Conservation (phyloP, 164 flowering plant species). For the Aristolochia californica region DNA sequence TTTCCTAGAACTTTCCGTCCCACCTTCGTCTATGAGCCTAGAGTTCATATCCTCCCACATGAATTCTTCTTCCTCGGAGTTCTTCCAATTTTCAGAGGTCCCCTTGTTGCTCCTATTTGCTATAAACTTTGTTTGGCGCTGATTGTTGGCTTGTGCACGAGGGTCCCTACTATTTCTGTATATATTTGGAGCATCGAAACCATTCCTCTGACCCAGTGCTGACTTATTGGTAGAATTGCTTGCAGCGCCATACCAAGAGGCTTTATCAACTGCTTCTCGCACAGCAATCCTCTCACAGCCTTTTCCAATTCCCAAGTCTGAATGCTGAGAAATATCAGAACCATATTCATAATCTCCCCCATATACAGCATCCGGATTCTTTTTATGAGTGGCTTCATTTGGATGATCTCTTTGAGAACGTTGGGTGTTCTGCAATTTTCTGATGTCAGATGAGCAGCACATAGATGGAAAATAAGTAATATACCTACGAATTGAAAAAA, state of each 20-base stretch:
- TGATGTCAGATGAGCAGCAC: neutral
- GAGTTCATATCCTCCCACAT: conserved; percentile 72
- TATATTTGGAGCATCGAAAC: conserved; percentile 21
- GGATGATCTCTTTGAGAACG: conserved; percentile 32
- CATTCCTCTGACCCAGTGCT: conserved; percentile 41
- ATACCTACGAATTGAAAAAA: neutral
- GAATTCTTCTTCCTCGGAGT: conserved; percentile 91
- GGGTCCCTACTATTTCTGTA: conserved; percentile 10
- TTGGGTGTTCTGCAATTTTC: conserved; percentile 31
- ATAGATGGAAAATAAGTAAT: neutral
- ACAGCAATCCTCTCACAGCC: conserved; percentile 28
- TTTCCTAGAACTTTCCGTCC: conserved; percentile 26
- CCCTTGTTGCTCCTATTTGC: conserved; percentile 22
- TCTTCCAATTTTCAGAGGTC: conserved; percentile 59
- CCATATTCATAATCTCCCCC: conserved; percentile 42
- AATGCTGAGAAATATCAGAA: conserved; percentile 35
- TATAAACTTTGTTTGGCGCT: conserved; percentile 15
- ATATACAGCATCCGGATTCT: conserved; percentile 26
- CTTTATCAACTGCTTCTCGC: conserved; percentile 25
- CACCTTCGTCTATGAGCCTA: conserved; percentile 32
- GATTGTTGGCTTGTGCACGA: conserved; percentile 19
- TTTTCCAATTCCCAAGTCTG: conserved; percentile 35
- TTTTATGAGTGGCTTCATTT: conserved; percentile 37
- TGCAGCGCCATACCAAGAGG: conserved; percentile 22
- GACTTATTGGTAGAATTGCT: conserved; percentile 19